Base-by-base conservation (phyloP, 768 basidiomycete species). In the Chalciporus pseudorubinellus region DNA sequence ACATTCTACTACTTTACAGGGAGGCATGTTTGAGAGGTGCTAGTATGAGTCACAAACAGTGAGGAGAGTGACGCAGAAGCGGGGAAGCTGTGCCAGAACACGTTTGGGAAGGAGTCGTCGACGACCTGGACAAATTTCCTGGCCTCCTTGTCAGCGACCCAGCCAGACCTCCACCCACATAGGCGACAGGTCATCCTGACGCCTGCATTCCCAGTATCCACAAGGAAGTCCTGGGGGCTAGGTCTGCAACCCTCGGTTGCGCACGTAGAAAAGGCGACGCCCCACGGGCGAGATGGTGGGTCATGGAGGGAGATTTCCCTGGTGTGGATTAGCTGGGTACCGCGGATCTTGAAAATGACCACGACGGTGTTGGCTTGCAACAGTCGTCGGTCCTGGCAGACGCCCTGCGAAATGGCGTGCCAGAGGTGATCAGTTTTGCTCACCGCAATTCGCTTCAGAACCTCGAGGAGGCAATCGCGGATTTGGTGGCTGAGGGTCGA, bases 301-400 rank as follows among this genome's bases (percentile, higher is more conserved):
- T 75, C 26, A 72, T 78, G 74, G 65, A 66, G n/a, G 70, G 72
- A 5, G 59, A 76, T 10, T 62, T 78, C 33, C 72, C 71, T 4
- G 61, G 73, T 0, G 58, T 63, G 61, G 60, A 39, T 41, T 31
- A 34, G 13, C 24, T 47, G 40, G 31, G n/a, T n/a, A n/a, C n/a
- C n/a, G n/a, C n/a, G n/a, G n/a, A n/a, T n/a, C n/a, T n/a, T n/a
- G n/a, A n/a, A 52, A 2, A 47, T 38, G 2, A 47, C 4, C 3
- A 52, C 24, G 1, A 38, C 44, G 13, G 3, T 33, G 21, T 39
- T 51, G 1, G 20, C 34, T 1, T 51, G 28, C 38, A 51, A 16
- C 0, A 51, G 21, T 19, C 12, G 21, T 0, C 31, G 11, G 12
- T 51, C 44, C 13, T 31, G 6, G 0, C 20, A 19, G 0, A 40